Base-by-base conservation (phyloP, 1,284 basidiomycete species). In the Neotropicomus parvogracilis region DNA sequence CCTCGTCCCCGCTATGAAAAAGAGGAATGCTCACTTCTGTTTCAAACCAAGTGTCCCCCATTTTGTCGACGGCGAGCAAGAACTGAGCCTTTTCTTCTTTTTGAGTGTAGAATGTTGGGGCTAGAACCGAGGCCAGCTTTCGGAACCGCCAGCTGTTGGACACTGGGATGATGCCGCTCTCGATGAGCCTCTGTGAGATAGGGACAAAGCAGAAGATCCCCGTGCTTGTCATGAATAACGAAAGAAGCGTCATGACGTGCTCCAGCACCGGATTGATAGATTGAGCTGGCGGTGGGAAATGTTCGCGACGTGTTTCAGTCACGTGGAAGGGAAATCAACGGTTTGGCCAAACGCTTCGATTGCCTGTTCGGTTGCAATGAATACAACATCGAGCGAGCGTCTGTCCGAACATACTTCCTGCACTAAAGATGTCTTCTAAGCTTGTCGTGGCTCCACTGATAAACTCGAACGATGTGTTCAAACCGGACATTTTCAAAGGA, bases 401-500 rank as follows among this genome's bases (percentile, higher is more conserved):
- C 19, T 14, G 35, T 20, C 9, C 36, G 6, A 24, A 5, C 27
- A 13, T 17, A 20, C 10, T 17, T 6, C n/a, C 20, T 26, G 20
- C 31, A 29, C 16, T 29, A 17, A 39, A 27, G 0, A 62, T 62
- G 60, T 47, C 60, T 6, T 19, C 42, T 3, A 45, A 8, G 20
- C 51, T 8, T 14, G 43, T 56, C 14, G 46, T 73, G 17, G 67
- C 72, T 19, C 75, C 80, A 1, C 62, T 77, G 10, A 69, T 70
- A 24, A 70, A 72, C 51, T 87, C 86, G 2, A 77, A 72, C 0
- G 61, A 75, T 26, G 74, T 88, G 37, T 97, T 95, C 77, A 83
- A 81, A 58, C 64, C 74, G 4, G 85, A 91, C 59, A 75, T 97
- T 33, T 97, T 97, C 79, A 81, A 84, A 57, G 92, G 90, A 59